Conservation (phyloP, 352 stramenopile genomes). For the Globisporangium solare region DNA sequence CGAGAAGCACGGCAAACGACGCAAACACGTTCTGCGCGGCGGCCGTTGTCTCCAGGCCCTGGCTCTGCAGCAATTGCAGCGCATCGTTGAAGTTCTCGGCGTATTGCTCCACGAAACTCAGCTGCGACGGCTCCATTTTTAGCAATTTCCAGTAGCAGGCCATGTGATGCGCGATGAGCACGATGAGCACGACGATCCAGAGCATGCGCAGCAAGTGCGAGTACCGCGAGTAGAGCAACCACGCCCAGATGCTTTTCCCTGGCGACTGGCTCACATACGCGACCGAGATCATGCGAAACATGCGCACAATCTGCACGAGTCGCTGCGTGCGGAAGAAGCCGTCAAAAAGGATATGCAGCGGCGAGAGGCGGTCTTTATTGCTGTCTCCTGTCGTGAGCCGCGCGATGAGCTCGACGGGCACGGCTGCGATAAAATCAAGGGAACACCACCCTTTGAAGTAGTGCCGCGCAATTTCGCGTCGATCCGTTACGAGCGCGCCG, state of each 20-base stretch:
- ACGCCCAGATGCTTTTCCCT: conserved; percentile 12
- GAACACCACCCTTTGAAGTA: conserved; percentile 24
- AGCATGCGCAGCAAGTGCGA: conserved; percentile 31
- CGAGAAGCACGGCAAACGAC: conserved; percentile 34
- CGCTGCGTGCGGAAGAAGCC: conserved; percentile 10
- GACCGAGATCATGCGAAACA: conserved; percentile 11
- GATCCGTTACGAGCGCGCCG: conserved; percentile 17
- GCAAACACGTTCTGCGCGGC: conserved; percentile 35
- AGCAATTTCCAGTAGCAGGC: conserved; percentile 49
- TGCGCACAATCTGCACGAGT: conserved; percentile 19
- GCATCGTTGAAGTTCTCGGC: conserved; percentile 36
- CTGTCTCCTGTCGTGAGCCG: conserved; percentile 1
- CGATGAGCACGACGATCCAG: conserved; percentile 28
- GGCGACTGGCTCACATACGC: background rate
- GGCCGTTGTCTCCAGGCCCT: conserved; percentile 30
- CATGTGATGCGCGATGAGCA: conserved; percentile 44
- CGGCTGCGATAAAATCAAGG: conserved; percentile 16
- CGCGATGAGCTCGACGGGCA: conserved; percentile 7
- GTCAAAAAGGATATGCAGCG: conserved; percentile 10
- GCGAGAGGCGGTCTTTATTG: background rate
- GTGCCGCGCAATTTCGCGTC: conserved; percentile 17
- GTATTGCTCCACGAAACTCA: conserved; percentile 20
- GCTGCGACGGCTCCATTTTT: conserved; percentile 7
- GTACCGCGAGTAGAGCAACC: conserved; percentile 33
- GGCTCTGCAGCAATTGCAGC: conserved; percentile 46